Percentiles rank a stretch among this genome's conserved stretches.
phyloP scores from a whole-genome alignment of 805 yeast species.

The Naumovozyma castellii region DNA sequence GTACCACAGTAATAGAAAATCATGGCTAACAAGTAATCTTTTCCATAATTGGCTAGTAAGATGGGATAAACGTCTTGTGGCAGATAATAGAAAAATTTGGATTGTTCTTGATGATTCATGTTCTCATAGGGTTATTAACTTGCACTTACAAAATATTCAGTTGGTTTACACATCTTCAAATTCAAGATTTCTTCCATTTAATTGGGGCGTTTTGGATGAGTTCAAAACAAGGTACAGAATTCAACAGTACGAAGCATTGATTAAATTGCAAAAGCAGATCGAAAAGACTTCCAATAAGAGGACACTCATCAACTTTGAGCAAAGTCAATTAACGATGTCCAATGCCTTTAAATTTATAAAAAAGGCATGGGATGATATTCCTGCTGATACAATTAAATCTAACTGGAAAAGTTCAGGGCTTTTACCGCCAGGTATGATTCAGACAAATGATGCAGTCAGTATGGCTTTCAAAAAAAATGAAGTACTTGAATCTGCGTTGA shows the following conservation, averaged over 20 bases:
- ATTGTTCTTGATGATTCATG: constrained; percentile 53
- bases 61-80: constrained; percentile 46
- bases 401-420: constrained; percentile 39
- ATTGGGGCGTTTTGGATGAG: constrained; percentile 55
- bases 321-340: constrained; percentile 41
- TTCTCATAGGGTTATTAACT: constrained; percentile 49
- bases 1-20: constrained; percentile 50
- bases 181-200: constrained; percentile 46
- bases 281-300: constrained; percentile 7
- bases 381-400: constrained; percentile 31
- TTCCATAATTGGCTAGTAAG: constrained; percentile 54
- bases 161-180: constrained; percentile 33
- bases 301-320: constrained; percentile 26
- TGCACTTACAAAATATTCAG: constrained; percentile 37
- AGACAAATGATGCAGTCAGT: constrained; percentile 22
- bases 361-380: constrained; percentile 43
- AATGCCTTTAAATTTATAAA: constrained; percentile 52
- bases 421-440: constrained; percentile 28
- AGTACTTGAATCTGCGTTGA: constrained; percentile 34
- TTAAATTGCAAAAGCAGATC: constrained; percentile 22
- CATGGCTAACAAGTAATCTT: constrained; percentile 54
- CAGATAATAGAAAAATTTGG: constrained; percentile 42
- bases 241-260: constrained; percentile 41
- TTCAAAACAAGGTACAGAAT: constrained; percentile 49
- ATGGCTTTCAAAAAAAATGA: constrained; percentile 30